Evolutionary conservation across 2,329 filamentous ascomycete species (phyloP).

Genomic region (Cytospora piceae): DNA sequence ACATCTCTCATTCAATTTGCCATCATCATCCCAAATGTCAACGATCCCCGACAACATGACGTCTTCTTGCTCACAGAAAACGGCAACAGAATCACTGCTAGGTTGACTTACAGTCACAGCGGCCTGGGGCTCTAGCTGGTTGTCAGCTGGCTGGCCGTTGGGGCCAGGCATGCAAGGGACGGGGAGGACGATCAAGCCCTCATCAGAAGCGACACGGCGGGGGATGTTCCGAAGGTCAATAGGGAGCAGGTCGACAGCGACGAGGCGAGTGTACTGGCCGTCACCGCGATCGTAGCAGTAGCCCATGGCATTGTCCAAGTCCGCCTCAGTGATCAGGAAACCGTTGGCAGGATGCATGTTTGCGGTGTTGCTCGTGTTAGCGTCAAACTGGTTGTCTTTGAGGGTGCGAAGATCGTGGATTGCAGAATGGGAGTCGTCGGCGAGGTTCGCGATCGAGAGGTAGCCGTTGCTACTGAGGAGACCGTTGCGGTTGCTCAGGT

Average conservation of each 20-base stretch:
- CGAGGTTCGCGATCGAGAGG: conserved; percentile 1
- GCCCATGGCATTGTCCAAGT: conserved; percentile 42
- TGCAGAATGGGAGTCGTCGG: background rate
- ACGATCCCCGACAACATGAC: background rate
- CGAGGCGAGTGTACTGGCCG: conserved; percentile 56
- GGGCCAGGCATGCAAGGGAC: conserved; percentile 43
- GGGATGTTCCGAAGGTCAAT: conserved; percentile 47
- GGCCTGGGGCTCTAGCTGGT: conserved; percentile 38
- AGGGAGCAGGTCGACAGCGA: conserved; percentile 59
- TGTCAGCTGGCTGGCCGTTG: conserved; percentile 44
- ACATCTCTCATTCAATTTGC: background rate
- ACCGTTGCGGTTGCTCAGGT: background rate
- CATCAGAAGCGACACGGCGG: conserved; percentile 41
- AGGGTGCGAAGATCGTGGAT: background rate
- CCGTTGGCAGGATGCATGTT: conserved; percentile 24
- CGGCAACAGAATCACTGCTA: background rate
- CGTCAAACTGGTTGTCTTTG: conserved; percentile 18
- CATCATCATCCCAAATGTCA: background rate
- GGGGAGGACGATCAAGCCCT: conserved; percentile 54
- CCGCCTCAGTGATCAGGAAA: conserved; percentile 31
- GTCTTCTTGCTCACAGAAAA: background rate
- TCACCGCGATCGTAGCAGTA: conserved; percentile 60
- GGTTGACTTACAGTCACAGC: conserved; percentile 44
- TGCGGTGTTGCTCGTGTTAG: background rate
- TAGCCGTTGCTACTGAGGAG: background rate